Evolutionary conservation across 225 moss, liverwort and hornwort species (phyloP).

Genomic region (Pseudisothecium myosuroides): DNA sequence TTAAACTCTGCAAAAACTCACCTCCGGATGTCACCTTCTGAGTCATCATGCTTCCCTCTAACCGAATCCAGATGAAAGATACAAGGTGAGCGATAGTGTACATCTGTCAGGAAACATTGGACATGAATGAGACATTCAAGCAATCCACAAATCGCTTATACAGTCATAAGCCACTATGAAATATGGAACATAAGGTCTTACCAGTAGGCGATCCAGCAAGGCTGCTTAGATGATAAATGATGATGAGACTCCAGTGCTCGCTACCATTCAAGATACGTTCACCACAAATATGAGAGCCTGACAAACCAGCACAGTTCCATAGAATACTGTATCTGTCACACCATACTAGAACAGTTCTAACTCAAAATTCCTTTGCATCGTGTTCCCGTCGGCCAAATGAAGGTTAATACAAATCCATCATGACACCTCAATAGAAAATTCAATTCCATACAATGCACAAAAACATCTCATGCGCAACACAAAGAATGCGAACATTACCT

Average conservation of each 20-base stretch:
- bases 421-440: background rate
- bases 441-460: background rate
- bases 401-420: background rate
- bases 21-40: constrained; percentile 7
- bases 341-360: too few species aligned
- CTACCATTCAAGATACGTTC: background rate
- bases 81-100: background rate
- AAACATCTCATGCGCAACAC: background rate
- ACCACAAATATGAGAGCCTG: background rate
- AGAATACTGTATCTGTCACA: background rate
- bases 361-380: background rate
- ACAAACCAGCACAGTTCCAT: background rate
- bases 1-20: background rate
- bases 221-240: background rate
- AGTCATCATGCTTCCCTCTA: background rate
- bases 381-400: background rate
- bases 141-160: background rate
- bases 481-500: background rate
- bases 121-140: background rate
- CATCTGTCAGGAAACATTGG: background rate
- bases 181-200: background rate
- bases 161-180: background rate
- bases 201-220: background rate
- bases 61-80: constrained; percentile 1
- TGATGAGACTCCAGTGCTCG: background rate